phyloP scores from a whole-genome alignment of 2,329 filamentous ascomycete species.

The Penicillium sp. region DNA sequence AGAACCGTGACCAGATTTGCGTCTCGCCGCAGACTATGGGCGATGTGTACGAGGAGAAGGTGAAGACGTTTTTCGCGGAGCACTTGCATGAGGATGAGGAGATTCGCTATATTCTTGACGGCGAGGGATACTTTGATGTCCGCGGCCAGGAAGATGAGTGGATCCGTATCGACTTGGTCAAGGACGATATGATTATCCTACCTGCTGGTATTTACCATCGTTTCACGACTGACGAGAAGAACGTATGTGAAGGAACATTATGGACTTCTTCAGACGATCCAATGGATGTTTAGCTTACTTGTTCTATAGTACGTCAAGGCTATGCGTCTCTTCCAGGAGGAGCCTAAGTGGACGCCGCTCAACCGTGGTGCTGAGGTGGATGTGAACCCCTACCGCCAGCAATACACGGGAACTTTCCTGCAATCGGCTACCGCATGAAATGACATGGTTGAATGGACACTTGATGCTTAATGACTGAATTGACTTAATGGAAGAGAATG shows the following conservation, averaged over 20 bases:
- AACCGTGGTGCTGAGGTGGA: constrained; percentile 80
- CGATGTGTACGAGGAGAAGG: constrained; percentile 85
- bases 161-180: constrained; percentile 82
- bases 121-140: constrained; percentile 91
- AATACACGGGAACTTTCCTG: constrained; percentile 61
- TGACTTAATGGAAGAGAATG: neutral
- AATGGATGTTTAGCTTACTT: neutral
- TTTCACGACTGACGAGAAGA: constrained; percentile 89
- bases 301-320: constrained; percentile 79
- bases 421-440: constrained; percentile 23
- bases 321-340: constrained; percentile 95
- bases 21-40: constrained; percentile 87
- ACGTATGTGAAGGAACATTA: constrained; percentile 60
- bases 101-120: constrained; percentile 89
- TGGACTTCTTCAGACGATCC: neutral
- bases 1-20: constrained; percentile 90
- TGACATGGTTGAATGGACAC: constrained; percentile 18
- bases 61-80: constrained; percentile 91
- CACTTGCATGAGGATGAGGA: constrained; percentile 98
- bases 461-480: constrained; percentile 1
- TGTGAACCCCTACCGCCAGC: constrained; percentile 72
- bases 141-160: constrained; percentile 79
- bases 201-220: constrained; percentile 96
- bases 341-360: constrained; percentile 96
- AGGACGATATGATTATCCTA: constrained; percentile 87